Evolutionary conservation across 352 stramenopile genomes (phyloP), one percentile per base, ranked within the genome.

Genomic region (Phytophthora pluvialis): DNA sequence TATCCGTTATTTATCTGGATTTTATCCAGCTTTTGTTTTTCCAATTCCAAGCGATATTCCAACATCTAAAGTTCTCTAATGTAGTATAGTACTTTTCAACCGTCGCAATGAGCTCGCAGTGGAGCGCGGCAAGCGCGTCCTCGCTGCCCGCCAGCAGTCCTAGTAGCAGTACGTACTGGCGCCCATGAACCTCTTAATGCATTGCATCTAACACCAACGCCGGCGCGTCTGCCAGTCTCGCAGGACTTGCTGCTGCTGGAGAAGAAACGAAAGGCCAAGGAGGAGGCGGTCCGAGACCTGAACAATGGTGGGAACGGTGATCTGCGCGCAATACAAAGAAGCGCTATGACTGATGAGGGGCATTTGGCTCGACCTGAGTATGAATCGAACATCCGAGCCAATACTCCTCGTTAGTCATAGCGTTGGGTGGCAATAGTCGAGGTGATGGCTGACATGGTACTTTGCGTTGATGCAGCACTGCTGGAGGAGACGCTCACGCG

Each of bases 401-500:
- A 21, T 21, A 21, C 21, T 21, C 21, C 21, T 21, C 21, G 21
- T 21, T 21, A 21, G 21, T 21, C 21, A 21, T 21, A 21, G 21
- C 21, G 21, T 2, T 21, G 21, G 5, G 36, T 43, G 11, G 0
- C 3, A 21, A 7, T 43, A 43, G 36, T 43, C 39, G 16, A 28
- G 26, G n/a, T 57, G 29, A 40, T 57, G 21, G 25, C 49, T 46
- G 35, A 46, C 32, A 35, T 57, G 15, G 47, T 31, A 43, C n/a
- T 44, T 38, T 28, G 46, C 46, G 47, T 47, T 43, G 5, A 4
- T 55, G 26, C 36, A 91, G 80, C 63, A 26, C 44, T 90, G 54
- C 51, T 85, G 36, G 58, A 91, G 21, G 84, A 91, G 46, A 88
- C 78, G 36, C 72, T 93, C 10, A 63, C 65, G n/a, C 56, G 16